Base-by-base conservation (phyloP, 495 filamentous ascomycete species). In the Podospora tetraspora region DNA sequence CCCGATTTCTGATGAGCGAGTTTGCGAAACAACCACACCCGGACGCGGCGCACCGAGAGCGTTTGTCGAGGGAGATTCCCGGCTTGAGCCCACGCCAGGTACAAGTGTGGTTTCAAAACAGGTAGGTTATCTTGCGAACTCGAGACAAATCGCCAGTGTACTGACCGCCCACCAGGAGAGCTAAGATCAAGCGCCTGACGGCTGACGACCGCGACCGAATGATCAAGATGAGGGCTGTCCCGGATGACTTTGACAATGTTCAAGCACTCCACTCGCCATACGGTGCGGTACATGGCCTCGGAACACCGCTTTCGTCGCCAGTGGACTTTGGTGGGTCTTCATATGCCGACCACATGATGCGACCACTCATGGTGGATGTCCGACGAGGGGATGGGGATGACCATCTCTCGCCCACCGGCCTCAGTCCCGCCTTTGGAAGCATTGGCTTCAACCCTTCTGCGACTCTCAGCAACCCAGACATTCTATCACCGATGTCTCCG, bases 21-120 rank as follows among this genome's bases (percentile, higher is more conserved):
- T 98, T 97, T 73, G 91, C 92, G 63, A 92, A 94, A 71, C 93
- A 98, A 73, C 91, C 94, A 23, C 94, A 98, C 80, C 94, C 94
- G 13, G 94, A 98, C 77, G 94, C 94, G 32, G 91, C 92, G 59
- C 93, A 98, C 80, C 87, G 94, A 66, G 93, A 97, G 78, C 84
- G 93, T 34, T 82, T 98, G 63, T 94, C 94, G 34, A 84, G 91
- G 66, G 94, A 97, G 74, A 97, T 98, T 63, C 94, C 94, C 58
- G 94, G 94, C 11, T 81, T 98, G 59, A 97, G 91, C 68, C 92
- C 94, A 57, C 88, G 94, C 67, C 94, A 98, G 76, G 94, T 98
- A 10, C 94, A 98, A 81, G 94, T 98, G 68, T 98, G 94, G 94
- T 98, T 98, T 79, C 94, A 98, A 79, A 98, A 98, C 79, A 88